Base-by-base conservation (phyloP, 805 yeast genomes). In the Cyberlindnera amylophila region DNA sequence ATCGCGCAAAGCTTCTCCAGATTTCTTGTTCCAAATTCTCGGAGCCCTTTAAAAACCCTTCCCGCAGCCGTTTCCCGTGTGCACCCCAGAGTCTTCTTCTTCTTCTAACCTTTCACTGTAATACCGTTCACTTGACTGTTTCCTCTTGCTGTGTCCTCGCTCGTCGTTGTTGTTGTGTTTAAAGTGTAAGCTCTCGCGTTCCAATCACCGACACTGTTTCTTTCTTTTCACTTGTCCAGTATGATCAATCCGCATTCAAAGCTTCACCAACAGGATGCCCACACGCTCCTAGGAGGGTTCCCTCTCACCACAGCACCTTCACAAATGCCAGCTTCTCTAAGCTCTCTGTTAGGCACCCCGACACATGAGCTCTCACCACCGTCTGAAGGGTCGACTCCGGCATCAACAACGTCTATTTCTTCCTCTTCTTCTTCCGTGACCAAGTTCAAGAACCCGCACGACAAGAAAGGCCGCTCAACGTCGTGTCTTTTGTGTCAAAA, bases 401-500 rank as follows among this genome's bases (percentile, higher is more conserved):
- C 44, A 12, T 40, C 47, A 16, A 29, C 36, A 17, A 31, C 39
- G 9, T 35, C 41, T n/a, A 23, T 34, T 8, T 24, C 42, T 7
- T 28, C 42, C 28, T 10, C 30, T 7, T 27, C 24, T 8, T 32
- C 38, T 17, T 34, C 39, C 6, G n/a, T n/a, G n/a, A n/a, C n/a
- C 24, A 21, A 21, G 24, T 46, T 46, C 30, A 50, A 39, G 36
- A 53, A 54, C 35, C 56, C 54, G 9, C 50, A 51, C 39, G 79
- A 74, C 45, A 77, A 74, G 54, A 75, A 71, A 47, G 77, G 79
- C 6, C 67, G 82, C 39, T 75, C 81, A 10, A 72, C 80, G 6
- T 73, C 81, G 3, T 78, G 83, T 52, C 59, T 70, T 31, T 53
- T 77, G 17, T 78, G 83, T 45, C 79, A 77, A 50, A 72, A 74